A percentile compares a stretch with the other conserved stretches of the same genome.
Conservation (phyloP, 441 rosid species). For the Gossypium lobatum region DNA sequence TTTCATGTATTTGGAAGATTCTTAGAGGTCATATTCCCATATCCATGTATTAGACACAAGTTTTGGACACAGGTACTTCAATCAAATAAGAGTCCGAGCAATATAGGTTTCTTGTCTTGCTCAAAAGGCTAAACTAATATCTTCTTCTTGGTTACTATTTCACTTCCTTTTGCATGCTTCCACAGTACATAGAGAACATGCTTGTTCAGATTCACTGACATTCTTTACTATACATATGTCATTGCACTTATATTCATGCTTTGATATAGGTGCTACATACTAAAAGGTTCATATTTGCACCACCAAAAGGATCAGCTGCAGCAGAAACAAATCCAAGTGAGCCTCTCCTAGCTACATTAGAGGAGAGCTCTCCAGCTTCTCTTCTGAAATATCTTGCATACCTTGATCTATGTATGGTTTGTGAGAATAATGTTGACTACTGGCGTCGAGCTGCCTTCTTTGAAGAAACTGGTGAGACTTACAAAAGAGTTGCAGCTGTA, state of each 20-base stretch:
- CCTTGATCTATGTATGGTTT: conserved; percentile 90
- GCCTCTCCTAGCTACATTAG: conserved; percentile 81
- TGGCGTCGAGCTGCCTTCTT: conserved; percentile 97
- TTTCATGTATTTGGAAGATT: too few relatives aligned
- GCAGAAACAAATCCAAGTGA: conserved; percentile 96
- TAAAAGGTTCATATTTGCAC: conserved; percentile 66
- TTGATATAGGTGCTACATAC: conserved; percentile 60
- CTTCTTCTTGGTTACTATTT: not conserved
- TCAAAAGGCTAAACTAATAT: not conserved
- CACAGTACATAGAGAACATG: not conserved
- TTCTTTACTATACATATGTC: not conserved
- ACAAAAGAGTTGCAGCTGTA: conserved; percentile 65
- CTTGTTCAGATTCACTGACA: not conserved
- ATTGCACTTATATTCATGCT: conserved; percentile 5
- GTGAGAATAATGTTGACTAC: conserved; percentile 81
- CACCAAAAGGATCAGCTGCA: conserved; percentile 94
- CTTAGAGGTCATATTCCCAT: too few relatives aligned
- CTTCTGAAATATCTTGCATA: conserved; percentile 75
- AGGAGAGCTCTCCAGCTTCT: conserved; percentile 67
- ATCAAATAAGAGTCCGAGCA: too few relatives aligned
- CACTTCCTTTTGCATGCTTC: not conserved
- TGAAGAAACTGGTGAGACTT: conserved; percentile 85
- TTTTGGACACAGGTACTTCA: too few relatives aligned
- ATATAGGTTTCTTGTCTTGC: not conserved
- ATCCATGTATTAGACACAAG: too few relatives aligned